Base-by-base conservation (phyloP, 768 basidiomycete genomes). In the Amanita polypyramis region DNA sequence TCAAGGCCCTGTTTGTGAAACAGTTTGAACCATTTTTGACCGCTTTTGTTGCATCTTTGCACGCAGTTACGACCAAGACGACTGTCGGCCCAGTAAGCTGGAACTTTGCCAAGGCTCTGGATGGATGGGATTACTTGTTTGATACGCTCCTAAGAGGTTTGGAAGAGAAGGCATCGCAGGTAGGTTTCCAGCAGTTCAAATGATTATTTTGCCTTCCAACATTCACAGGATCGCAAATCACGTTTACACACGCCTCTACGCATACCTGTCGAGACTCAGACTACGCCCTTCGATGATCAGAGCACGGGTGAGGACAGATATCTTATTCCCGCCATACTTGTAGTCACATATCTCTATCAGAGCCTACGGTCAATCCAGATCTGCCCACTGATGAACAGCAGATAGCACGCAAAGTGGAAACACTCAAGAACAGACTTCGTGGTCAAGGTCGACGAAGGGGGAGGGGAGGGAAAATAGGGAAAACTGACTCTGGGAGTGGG, bases 361-460 rank as follows among this genome's bases (percentile, higher is more conserved):
- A 53, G 9, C 65, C 67, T 1, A 58, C 63, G 6, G 51, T 59
- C 23, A 59, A 59, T 50, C 50, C 71, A 17, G 77, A 80, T 35
- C 61, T 67, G 2, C 69, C 77, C 2, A 73, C 76, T 35, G 90
- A 93, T 52, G 91, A 89, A 50, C 85, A 95, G 59, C 82, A 92
- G 56, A 98, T 98, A 52, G 82, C 94, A 3, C 75, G 88, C 55
- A 96, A 94, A 58, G 87, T 96, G 1, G 84, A 92, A 55, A 89
- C 88, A 0, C 71, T 99, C 46, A 96, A 94, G 64, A 82, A 76
- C 45, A 75, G 90, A 27, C 65, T 96, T 43, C 85, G 89, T 47
- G 85, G 85, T 21, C 72, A 83, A 45, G 85, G 82, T 0, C 79
- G 77, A 2, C 67, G 79, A 50, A 73, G 79, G 48, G 72, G 75